phyloP scores from a whole-genome alignment of 371 early-diverging fungal species.

The Syncephalastrum racemosum region DNA sequence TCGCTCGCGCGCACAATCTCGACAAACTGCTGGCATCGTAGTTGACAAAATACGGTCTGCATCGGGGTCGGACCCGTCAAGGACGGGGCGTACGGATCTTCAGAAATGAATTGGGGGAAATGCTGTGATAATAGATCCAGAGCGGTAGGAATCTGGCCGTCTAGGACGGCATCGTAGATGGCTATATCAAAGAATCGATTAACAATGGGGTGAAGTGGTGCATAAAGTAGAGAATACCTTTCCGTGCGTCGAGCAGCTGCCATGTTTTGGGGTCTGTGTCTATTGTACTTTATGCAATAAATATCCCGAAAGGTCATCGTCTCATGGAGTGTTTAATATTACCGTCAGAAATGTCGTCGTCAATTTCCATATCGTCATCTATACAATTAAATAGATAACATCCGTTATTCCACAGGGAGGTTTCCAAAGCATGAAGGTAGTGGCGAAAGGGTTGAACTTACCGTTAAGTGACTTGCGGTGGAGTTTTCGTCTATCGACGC shows the following conservation, averaged over 20 bases:
- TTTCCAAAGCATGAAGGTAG: too few species aligned
- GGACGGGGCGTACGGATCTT: constrained; percentile 10
- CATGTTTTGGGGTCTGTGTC: constrained; percentile 18
- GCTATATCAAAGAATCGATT: constrained; percentile 12
- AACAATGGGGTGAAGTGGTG: not conserved
- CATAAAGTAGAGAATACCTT: constrained; percentile 17
- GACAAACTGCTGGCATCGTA: constrained; percentile 43
- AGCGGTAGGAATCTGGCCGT: constrained; percentile 32
- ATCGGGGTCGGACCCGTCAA: not conserved
- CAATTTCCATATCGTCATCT: constrained; percentile 12
- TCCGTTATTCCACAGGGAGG: not conserved
- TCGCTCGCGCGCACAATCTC: constrained; percentile 27
- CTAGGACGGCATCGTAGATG: constrained; percentile 27
- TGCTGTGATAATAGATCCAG: constrained; percentile 31
- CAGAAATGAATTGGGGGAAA: constrained; percentile 28
- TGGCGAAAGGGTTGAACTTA: too few species aligned
- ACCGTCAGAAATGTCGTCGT: constrained; percentile 1
- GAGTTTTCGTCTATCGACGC: not conserved
- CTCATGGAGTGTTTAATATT: too few species aligned
- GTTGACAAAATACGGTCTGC: constrained; percentile 23
- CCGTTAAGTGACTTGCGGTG: not conserved
- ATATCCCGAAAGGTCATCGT: too few species aligned
- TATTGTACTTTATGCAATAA: too few species aligned
- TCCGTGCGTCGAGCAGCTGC: constrained; percentile 40
- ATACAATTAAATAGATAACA: not conserved